Conservation (phyloP, 148 eudicot genomes). For the Rhododendron griersonianum region DNA sequence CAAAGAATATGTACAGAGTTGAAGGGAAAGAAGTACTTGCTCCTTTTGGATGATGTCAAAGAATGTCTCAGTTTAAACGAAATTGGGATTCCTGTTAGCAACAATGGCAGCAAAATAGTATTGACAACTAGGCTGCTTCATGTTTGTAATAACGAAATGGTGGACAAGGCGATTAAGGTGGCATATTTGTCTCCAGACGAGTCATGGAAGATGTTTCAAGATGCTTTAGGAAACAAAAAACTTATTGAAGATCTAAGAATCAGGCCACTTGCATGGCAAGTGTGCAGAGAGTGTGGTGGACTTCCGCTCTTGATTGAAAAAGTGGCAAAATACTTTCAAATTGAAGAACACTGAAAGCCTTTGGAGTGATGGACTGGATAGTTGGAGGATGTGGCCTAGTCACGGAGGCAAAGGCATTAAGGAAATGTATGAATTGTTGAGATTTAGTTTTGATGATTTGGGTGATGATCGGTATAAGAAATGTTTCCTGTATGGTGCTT, state of each 20-base stretch:
- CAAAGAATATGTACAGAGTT: not conserved
- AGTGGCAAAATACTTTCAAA: too few relatives aligned
- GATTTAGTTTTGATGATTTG: too few relatives aligned
- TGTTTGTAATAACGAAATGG: not conserved
- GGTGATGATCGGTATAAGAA: not conserved
- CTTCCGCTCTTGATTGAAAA: slow-evolving; percentile 5
- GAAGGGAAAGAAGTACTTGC: slow-evolving; percentile 4
- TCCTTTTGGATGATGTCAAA: slow-evolving; percentile 20
- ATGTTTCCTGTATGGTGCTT: slow-evolving; percentile 17
- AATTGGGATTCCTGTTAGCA: slow-evolving; percentile 8
- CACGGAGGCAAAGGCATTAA: too few relatives aligned
- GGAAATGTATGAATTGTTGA: too few relatives aligned
- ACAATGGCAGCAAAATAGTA: slow-evolving; percentile 12
- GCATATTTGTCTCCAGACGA: not conserved
- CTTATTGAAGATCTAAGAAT: not conserved
- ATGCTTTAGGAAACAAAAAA: not conserved
- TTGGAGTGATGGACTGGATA: too few relatives aligned
- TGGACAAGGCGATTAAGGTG: not conserved
- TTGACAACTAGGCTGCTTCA: slow-evolving; percentile 5
- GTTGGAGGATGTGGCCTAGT: too few relatives aligned
- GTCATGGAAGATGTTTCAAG: slow-evolving; percentile 13
- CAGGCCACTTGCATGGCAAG: not conserved
- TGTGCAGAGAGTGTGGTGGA: not conserved
- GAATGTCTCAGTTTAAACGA: not conserved
- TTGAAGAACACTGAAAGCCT: too few relatives aligned